Base-by-base conservation (phyloP, 2,329 filamentous ascomycete genomes). In the Ceratocystis cacaofunesta region DNA sequence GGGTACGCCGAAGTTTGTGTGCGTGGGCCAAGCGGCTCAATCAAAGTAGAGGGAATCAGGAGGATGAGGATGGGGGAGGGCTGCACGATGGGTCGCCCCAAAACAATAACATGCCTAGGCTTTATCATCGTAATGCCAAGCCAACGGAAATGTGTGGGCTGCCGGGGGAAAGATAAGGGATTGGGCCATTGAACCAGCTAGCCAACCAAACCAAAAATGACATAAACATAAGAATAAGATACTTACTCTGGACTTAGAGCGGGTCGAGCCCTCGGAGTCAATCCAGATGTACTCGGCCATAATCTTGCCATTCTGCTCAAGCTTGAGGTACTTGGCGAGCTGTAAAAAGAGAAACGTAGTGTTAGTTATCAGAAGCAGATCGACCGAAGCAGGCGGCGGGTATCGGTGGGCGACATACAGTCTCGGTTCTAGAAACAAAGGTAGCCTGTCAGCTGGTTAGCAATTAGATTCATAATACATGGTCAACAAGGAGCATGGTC, bases 221-320 rank as follows among this genome's bases (percentile, higher is more conserved):
- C 36, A 10, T 36, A 41, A 15, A 41, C 36, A 41, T 41, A n/a
- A n/a, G 46, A 62, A 25, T 43, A 28, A 36, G 68, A 68, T 70
- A 82, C 90, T 82, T 82, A 96, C 92, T 84, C 91, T 95, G 75
- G 89, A 92, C 82, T 97, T 99, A 76, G 91, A 96, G 73, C 94
- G 91, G 72, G 89, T 83, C 73, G 88, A 87, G 75, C 92, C 91
- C 70, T 79, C 78, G 70, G 88, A 82, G 74, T 96, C 92, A 75
- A 96, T 88, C 92, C 92, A 96, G 82, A 96, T 86, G 79, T 96
- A 96, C 80, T 96, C 92, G 74, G 91, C 92, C 78, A 96, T 94
- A 75, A 95, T 82, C 72, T 79, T 80, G 76, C 91, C 92, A 77
- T 88, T 89, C 81, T 97, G 92, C 76, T 91, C 87, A 73, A 97